phyloP scores from a whole-genome alignment of 2,329 filamentous ascomycete species.

The Epichloe elymi region DNA sequence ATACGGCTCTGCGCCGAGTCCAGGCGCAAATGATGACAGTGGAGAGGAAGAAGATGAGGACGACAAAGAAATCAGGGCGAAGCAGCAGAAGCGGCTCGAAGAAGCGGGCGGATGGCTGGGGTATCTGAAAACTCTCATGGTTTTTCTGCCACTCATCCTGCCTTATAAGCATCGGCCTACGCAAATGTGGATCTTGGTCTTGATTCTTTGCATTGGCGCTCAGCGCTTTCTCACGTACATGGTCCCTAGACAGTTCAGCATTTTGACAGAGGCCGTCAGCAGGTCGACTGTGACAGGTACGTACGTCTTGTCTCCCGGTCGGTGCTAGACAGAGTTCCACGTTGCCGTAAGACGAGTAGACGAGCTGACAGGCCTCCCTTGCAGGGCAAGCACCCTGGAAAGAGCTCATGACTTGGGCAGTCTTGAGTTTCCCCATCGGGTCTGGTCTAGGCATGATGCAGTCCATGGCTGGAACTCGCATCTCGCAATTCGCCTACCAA shows the following conservation, averaged over 20 bases:
- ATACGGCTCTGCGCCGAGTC: slow-evolving; percentile 8
- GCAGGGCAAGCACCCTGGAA: slow-evolving; percentile 6
- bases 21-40: slow-evolving; percentile 10
- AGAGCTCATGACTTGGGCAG: slow-evolving; percentile 5
- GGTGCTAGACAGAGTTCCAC: not conserved
- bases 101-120: slow-evolving; percentile 13
- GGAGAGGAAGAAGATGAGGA: slow-evolving; percentile 9
- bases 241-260: slow-evolving; percentile 15
- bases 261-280: slow-evolving; percentile 11
- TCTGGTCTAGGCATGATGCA: slow-evolving; percentile 2
- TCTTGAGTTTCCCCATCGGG: slow-evolving; percentile 8
- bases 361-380: not conserved
- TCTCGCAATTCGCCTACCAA: slow-evolving; percentile 26
- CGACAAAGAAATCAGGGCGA: slow-evolving; percentile 12
- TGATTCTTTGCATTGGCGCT: slow-evolving; percentile 9
- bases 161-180: slow-evolving; percentile 13
- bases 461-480: slow-evolving; percentile 11
- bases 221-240: slow-evolving; percentile 13
- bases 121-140: slow-evolving; percentile 12
- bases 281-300: slow-evolving; percentile 10
- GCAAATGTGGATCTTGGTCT: slow-evolving; percentile 13
- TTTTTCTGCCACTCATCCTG: slow-evolving; percentile 15
- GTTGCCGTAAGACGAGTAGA: not conserved
- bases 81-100: slow-evolving; percentile 12
- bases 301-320: not conserved